Conservation (phyloP, 805 yeast genomes). For the Helenozyma rhizophorensis region DNA sequence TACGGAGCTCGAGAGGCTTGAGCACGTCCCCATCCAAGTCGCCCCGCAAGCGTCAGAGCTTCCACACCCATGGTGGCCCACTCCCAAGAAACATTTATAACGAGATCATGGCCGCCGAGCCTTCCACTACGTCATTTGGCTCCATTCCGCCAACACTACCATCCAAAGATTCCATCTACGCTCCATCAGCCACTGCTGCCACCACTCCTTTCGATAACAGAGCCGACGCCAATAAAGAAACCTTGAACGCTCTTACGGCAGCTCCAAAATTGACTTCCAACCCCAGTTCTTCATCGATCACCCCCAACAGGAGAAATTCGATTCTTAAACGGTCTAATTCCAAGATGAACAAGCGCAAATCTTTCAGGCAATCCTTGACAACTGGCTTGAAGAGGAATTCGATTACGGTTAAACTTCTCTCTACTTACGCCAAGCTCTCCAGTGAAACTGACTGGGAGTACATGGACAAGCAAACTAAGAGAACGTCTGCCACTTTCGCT, state of each 20-base stretch:
- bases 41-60: slow-evolving; percentile 17
- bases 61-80: slow-evolving; percentile 21
- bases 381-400: slow-evolving; percentile 60
- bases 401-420: slow-evolving; percentile 62
- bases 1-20: slow-evolving; percentile 5
- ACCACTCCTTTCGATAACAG: slow-evolving; percentile 4
- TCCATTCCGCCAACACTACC: slow-evolving; percentile 40
- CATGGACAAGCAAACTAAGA: slow-evolving; percentile 66
- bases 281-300: background rate
- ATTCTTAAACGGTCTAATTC: slow-evolving; percentile 10
- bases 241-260: slow-evolving; percentile 18
- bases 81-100: slow-evolving; percentile 42
- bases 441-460: slow-evolving; percentile 63
- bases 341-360: slow-evolving; percentile 30
- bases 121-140: slow-evolving; percentile 11
- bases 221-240: slow-evolving; percentile 16
- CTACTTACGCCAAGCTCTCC: slow-evolving; percentile 69
- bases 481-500: slow-evolving; percentile 77
- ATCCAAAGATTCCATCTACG: slow-evolving; percentile 31
- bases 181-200: slow-evolving; percentile 9
- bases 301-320: slow-evolving; percentile 25
- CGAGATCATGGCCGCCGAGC: slow-evolving; percentile 30
- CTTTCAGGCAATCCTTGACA: slow-evolving; percentile 36
- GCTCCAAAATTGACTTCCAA: slow-evolving; percentile 23
- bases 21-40: slow-evolving; percentile 15